Percentiles rank a stretch among this genome's conserved stretches.
These are phyloP conservation scores for Lasiosphaeria hispida DNA, from an alignment of 495 filamentous ascomycete genomes.

Conservation along the genomic window DNA sequence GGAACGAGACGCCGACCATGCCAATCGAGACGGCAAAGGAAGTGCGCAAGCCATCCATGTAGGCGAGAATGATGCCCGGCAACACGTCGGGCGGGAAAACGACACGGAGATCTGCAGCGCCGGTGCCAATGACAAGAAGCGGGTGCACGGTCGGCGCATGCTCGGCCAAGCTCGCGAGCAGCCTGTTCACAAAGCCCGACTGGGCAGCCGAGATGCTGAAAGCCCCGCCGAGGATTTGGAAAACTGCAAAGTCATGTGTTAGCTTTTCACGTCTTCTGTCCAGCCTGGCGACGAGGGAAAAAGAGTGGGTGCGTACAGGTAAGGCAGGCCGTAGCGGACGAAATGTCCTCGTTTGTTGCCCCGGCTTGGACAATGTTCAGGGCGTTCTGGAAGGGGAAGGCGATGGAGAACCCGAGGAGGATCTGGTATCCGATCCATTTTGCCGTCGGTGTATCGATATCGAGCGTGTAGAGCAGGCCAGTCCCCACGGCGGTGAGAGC, in stretches of 20 bases:
- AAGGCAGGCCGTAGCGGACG: slow-evolving; percentile 29
- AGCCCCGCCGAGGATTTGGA: slow-evolving; percentile 52
- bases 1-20: slow-evolving; percentile 11
- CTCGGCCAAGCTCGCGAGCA: slow-evolving; percentile 34
- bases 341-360: slow-evolving; percentile 15
- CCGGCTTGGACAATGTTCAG: slow-evolving; percentile 12
- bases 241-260: slow-evolving; percentile 27
- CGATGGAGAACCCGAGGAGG: slow-evolving; percentile 49
- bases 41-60: slow-evolving; percentile 52
- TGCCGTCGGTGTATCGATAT: slow-evolving; percentile 24
- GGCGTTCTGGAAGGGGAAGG: slow-evolving; percentile 16
- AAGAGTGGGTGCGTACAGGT: slow-evolving; percentile 38
- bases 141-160: slow-evolving; percentile 46
- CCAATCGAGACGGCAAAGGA: slow-evolving; percentile 40
- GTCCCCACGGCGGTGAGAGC: slow-evolving; percentile 24
- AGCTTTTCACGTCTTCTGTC: neutral
- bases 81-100: slow-evolving; percentile 43
- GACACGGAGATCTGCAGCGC: slow-evolving; percentile 50
- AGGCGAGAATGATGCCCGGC: slow-evolving; percentile 46
- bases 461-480: slow-evolving; percentile 50
- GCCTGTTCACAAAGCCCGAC: slow-evolving; percentile 44
- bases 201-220: slow-evolving; percentile 50
- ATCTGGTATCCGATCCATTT: slow-evolving; percentile 66
- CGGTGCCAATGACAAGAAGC: slow-evolving; percentile 41
- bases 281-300: neutral